Percentiles rank a stretch among this genome's conserved stretches.
Conservation (phyloP, 2,329 filamentous ascomycete genomes). For the Nothophaeocryptopus gaeumannii region DNA sequence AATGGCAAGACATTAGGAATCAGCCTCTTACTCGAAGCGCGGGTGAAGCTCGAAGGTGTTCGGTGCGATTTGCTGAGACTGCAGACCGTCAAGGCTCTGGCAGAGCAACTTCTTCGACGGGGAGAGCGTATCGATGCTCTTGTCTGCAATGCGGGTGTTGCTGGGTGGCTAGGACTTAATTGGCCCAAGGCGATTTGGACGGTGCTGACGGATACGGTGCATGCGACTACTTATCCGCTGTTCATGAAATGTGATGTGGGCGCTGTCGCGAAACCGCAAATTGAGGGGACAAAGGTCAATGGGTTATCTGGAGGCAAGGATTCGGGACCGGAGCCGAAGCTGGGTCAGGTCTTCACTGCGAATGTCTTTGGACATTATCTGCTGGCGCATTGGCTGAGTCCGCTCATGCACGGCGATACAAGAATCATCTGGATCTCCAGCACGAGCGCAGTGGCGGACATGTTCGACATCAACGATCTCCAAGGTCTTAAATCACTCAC, state of each 20-base stretch:
- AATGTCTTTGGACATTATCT: conserved; percentile 97
- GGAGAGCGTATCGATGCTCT: conserved; percentile 74
- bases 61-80: conserved; percentile 58
- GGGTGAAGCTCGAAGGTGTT: conserved; percentile 55
- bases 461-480: conserved; percentile 67
- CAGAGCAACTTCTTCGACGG: conserved; percentile 50
- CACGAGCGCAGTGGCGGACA: conserved; percentile 62
- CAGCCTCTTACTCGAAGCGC: conserved; percentile 39
- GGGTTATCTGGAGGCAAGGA: conserved; percentile 8
- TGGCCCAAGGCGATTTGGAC: conserved; percentile 60
- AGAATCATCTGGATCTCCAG: conserved; percentile 86
- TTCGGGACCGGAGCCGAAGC: conserved; percentile 49
- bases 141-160: conserved; percentile 84
- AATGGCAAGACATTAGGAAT: conserved; percentile 38
- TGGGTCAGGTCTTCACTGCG: conserved; percentile 83
- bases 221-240: conserved; percentile 70
- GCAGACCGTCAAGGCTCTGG: conserved; percentile 54
- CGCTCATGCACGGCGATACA: conserved; percentile 59
- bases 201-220: conserved; percentile 60
- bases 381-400: conserved; percentile 74
- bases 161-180: conserved; percentile 77
- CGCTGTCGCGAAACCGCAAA: conserved; percentile 54
- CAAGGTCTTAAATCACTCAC: conserved; percentile 63
- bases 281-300: conserved; percentile 28
- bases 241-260: conserved; percentile 68